Evolutionary conservation across 768 basidiomycete genomes (phyloP), one percentile per base, ranked within the genome.

Genomic region (Polyporus arcularius): DNA sequence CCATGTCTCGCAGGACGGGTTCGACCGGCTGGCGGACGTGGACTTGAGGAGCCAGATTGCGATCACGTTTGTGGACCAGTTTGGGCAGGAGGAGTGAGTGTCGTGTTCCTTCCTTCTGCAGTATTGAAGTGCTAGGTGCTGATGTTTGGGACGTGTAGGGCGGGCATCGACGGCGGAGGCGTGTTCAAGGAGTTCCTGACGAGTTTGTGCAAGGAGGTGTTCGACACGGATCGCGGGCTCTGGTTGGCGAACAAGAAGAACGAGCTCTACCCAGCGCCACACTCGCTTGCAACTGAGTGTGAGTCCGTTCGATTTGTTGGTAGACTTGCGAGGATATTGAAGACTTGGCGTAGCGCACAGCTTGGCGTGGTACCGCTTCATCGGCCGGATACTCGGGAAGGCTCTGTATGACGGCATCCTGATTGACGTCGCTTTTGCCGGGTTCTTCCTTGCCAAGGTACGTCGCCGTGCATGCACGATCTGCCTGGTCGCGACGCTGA

Each of bases 141-240:
- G 46, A 21, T 26, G 4, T 11, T 4, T 6, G 18, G 28, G 11
- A 9, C 46, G 4, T 30, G 31, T 61, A 92, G 90, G 72, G 87
- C 89, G 16, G 96, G 96, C 0, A 96, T 98, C 35, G 96, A 98
- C 64, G 96, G 96, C 2, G 96, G 97, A 2, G 97, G 97, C 0
- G 88, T 98, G 4, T 98, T 97, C 80, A 99, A 98, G 72, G 97
- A 98, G 73, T 97, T 98, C 67, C 84, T 98, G 68, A 99, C 95
- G 2, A 92, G 90, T 14, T 73, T 99, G 16, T 89, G 88, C 58
- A 94, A 90, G 69, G 96, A 98, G 71, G 96, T 92, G 0, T 98
- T 99, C 62, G 94, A 99, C 68, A 89, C 91, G 2, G 87, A 98
- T 69, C 86, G 94, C 4, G 97, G 97, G 10, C 77, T 99, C 4